phyloP scores from a whole-genome alignment of 345 rosid genomes.

The Camelina laxa region DNA sequence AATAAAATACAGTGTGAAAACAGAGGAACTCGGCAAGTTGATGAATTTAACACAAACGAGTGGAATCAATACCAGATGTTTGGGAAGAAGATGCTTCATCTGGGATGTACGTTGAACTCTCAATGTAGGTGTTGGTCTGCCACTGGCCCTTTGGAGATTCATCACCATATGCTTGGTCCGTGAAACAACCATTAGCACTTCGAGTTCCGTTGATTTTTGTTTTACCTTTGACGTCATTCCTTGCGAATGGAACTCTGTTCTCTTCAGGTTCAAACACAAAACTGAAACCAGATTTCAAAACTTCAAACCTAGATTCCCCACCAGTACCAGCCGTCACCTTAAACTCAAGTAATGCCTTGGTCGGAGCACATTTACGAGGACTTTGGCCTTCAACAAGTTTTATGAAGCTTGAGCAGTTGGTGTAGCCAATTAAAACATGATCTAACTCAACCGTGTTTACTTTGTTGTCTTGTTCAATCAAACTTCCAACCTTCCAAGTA shows the following conservation, averaged over 20 bases:
- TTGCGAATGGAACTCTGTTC: background rate
- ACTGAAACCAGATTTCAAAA: slow-evolving; percentile 35
- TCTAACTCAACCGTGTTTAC: slow-evolving; percentile 9
- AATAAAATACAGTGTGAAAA: background rate
- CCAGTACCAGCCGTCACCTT: background rate
- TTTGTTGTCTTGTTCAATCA: background rate
- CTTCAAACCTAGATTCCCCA: slow-evolving; percentile 17
- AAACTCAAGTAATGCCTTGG: slow-evolving; percentile 15
- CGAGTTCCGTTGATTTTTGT: background rate
- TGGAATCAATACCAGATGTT: too few species aligned
- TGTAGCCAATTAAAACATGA: slow-evolving; percentile 34
- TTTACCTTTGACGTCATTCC: background rate
- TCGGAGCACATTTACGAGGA: slow-evolving; percentile 10
- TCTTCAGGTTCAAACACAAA: slow-evolving; percentile 33
- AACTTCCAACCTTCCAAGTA: slow-evolving; percentile 26
- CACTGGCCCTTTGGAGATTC: slow-evolving; percentile 10
- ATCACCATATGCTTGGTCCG: slow-evolving; percentile 13
- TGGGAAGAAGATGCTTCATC: background rate
- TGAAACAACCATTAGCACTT: background rate
- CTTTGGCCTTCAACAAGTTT: background rate
- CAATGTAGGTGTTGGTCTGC: background rate
- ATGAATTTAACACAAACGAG: background rate
- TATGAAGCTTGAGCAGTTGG: slow-evolving; percentile 10
- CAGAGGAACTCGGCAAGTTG: background rate
- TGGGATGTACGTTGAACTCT: background rate